A percentile compares a stretch with the other conserved stretches of the same genome.
These are phyloP conservation scores for Aspergillus nidulans DNA, from an alignment of 495 filamentous ascomycete species.

Conservation along the genomic window DNA sequence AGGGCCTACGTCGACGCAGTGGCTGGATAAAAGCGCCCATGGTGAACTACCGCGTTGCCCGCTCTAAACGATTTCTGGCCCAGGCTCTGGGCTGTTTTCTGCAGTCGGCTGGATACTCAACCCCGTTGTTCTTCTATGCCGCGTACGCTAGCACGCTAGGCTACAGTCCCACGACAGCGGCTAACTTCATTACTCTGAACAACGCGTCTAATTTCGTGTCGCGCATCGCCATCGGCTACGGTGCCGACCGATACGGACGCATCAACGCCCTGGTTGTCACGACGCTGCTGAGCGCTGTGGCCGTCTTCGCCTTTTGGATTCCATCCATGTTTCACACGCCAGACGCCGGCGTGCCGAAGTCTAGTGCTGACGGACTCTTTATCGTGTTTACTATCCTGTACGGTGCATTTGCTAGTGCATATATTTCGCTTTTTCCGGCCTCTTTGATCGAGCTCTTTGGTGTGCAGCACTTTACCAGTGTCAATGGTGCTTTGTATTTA, in stretches of 20 bases:
- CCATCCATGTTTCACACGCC: slow-evolving; percentile 25
- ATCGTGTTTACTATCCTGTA: slow-evolving; percentile 51
- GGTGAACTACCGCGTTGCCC: slow-evolving; percentile 35
- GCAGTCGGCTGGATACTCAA: slow-evolving; percentile 42
- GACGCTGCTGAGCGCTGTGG: slow-evolving; percentile 38
- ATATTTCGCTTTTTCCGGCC: slow-evolving; percentile 35
- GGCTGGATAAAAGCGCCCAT: slow-evolving; percentile 29
- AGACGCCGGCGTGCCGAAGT: slow-evolving; percentile 16
- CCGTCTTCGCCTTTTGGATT: slow-evolving; percentile 51
- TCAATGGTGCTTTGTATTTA: slow-evolving; percentile 55
- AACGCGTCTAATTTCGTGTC: slow-evolving; percentile 54
- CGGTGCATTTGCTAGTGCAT: slow-evolving; percentile 45
- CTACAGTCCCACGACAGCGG: slow-evolving; percentile 30
- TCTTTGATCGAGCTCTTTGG: slow-evolving; percentile 55
- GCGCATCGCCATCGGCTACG: slow-evolving; percentile 46
- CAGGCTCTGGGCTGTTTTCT: slow-evolving; percentile 38
- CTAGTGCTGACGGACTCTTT: slow-evolving; percentile 36
- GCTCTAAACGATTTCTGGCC: slow-evolving; percentile 34
- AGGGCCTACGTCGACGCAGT: slow-evolving; percentile 15
- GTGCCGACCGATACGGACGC: slow-evolving; percentile 44
- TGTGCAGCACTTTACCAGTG: slow-evolving; percentile 52
- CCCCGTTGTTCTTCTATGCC: slow-evolving; percentile 42
- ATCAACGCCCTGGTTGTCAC: slow-evolving; percentile 52
- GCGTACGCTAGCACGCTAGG: slow-evolving; percentile 39
- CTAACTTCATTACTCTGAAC: slow-evolving; percentile 49